Conservation (phyloP, 345 rosid genomes). For the Diplotaxis tenuifolia region DNA sequence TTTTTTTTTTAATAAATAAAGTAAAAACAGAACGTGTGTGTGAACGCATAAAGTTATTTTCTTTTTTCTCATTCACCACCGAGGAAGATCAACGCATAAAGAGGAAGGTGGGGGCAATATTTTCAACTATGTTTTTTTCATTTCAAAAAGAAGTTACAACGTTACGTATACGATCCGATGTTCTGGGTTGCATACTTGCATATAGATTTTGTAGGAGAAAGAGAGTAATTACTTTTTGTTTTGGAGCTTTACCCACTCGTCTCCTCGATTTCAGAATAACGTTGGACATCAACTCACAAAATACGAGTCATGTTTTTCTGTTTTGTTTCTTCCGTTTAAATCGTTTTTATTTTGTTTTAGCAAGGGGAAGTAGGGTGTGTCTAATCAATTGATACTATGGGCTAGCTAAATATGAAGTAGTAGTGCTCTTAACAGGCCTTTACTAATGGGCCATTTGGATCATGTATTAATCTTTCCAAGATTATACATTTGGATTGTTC, state of each 20-base stretch:
- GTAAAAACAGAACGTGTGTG: background rate
- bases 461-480: too few relatives aligned
- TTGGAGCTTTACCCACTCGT: background rate
- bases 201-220: background rate
- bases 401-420: background rate
- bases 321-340: background rate
- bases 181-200: background rate
- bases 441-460: background rate
- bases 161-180: background rate
- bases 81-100: conserved; percentile 15
- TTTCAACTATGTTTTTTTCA: background rate
- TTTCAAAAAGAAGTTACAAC: background rate
- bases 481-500: too few relatives aligned
- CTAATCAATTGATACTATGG: background rate
- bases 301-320: background rate
- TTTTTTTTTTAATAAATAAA: background rate
- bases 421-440: background rate
- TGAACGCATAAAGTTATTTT: conserved; percentile 19
- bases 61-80: background rate
- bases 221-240: background rate
- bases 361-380: background rate
- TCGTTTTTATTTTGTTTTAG: background rate
- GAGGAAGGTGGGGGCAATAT: background rate
- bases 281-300: background rate
- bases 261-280: background rate